Conservation (phyloP, 2,329 filamentous ascomycete species). For the Cercospora sojina region DNA sequence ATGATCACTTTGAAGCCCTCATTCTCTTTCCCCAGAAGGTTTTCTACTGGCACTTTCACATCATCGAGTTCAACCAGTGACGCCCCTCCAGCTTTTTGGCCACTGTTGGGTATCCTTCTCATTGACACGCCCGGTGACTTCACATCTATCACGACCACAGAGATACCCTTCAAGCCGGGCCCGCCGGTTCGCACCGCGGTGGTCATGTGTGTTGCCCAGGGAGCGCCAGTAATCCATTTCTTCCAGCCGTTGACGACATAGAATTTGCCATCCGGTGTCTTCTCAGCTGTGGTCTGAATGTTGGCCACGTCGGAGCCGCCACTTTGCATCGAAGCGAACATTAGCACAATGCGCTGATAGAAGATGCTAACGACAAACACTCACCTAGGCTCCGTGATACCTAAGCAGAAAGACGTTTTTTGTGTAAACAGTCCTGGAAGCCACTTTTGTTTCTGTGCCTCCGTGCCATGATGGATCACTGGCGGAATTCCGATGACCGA, state of each 20-base stretch:
- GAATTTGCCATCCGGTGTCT: slow-evolving; percentile 44
- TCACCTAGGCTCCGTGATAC: slow-evolving; percentile 60
- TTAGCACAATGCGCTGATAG: neutral
- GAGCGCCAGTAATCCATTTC: slow-evolving; percentile 57
- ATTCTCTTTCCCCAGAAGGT: slow-evolving; percentile 56
- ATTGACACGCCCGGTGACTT: slow-evolving; percentile 52
- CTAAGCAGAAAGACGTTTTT: slow-evolving; percentile 61
- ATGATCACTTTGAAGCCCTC: slow-evolving; percentile 59
- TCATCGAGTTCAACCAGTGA: slow-evolving; percentile 53
- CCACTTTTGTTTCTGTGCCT: slow-evolving; percentile 59
- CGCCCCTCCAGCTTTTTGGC: slow-evolving; percentile 63
- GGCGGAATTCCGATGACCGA: slow-evolving; percentile 64
- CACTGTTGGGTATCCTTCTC: slow-evolving; percentile 61
- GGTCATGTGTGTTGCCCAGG: slow-evolving; percentile 42
- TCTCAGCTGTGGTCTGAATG: slow-evolving; percentile 59
- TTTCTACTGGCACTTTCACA: slow-evolving; percentile 54
- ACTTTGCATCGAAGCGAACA: neutral
- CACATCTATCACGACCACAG: slow-evolving; percentile 58
- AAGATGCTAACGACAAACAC: neutral
- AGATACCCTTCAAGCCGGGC: slow-evolving; percentile 49
- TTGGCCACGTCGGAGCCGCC: slow-evolving; percentile 65
- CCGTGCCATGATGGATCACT: slow-evolving; percentile 61
- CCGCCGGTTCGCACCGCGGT: slow-evolving; percentile 63
- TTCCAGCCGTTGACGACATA: slow-evolving; percentile 67
- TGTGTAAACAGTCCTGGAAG: slow-evolving; percentile 59